Evolutionary conservation across 1,284 basidiomycete genomes (phyloP).

Genomic region (Taiwanofungus camphoratus): DNA sequence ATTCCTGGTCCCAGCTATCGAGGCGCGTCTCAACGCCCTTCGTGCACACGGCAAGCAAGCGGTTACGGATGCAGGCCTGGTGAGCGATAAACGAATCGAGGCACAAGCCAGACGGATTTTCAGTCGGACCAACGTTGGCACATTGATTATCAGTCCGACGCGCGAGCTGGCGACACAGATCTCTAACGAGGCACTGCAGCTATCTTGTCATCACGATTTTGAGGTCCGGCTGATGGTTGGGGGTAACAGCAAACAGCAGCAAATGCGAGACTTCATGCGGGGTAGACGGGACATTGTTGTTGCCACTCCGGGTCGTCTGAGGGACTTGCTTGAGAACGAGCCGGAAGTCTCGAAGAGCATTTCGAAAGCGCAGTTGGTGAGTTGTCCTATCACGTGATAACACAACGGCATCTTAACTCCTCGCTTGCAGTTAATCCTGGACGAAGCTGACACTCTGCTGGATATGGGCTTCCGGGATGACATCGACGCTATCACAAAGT

Average conservation of each 20-base stretch:
- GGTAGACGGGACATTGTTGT: constrained; percentile 84
- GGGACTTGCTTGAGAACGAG: constrained; percentile 72
- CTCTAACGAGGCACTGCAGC: constrained; percentile 75
- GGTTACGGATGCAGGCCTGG: constrained; percentile 35
- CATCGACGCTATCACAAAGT: constrained; percentile 69
- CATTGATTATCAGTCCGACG: constrained; percentile 89
- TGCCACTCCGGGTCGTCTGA: constrained; percentile 86
- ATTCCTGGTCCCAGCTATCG: constrained; percentile 87
- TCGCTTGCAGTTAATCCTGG: constrained; percentile 65
- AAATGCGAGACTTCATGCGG: constrained; percentile 64
- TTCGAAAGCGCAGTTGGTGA: constrained; percentile 52
- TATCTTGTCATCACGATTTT: constrained; percentile 63
- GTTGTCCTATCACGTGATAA: constrained; percentile 28
- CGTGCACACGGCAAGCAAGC: constrained; percentile 36
- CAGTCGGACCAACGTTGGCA: constrained; percentile 53
- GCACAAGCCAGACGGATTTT: constrained; percentile 32
- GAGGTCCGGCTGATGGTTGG: constrained; percentile 80
- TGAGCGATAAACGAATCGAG: constrained; percentile 28
- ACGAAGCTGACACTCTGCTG: constrained; percentile 93
- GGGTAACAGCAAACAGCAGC: constrained; percentile 61
- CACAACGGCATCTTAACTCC: neutral
- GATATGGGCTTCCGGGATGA: constrained; percentile 97
- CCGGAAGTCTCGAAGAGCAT: constrained; percentile 52
- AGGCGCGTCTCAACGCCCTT: constrained; percentile 59
- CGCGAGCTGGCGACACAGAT: constrained; percentile 95